These are phyloP conservation scores for Penicillium sp. DNA, from an alignment of 2,329 filamentous ascomycete genomes.

Conservation along the genomic window DNA sequence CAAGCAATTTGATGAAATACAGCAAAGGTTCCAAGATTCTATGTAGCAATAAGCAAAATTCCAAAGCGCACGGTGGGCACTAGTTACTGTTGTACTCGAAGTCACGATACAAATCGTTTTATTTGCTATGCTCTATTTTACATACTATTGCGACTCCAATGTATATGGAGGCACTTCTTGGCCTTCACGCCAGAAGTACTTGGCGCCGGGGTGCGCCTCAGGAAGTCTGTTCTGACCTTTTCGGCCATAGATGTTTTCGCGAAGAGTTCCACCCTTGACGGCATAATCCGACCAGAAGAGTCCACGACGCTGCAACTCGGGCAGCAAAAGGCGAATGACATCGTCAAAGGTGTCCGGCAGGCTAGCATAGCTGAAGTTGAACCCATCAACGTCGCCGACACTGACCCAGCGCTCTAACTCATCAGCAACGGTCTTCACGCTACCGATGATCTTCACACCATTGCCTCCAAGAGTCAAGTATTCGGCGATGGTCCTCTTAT, in stretches of 20 bases:
- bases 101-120: neutral
- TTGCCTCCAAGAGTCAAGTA: conserved; percentile 38
- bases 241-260: conserved; percentile 41
- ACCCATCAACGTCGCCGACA: conserved; percentile 38
- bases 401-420: conserved; percentile 40
- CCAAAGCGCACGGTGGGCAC: too few species aligned
- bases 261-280: conserved; percentile 38
- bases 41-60: too few species aligned
- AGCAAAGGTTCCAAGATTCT: too few species aligned
- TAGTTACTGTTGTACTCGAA: too few species aligned
- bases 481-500: conserved; percentile 38
- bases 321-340: conserved; percentile 34
- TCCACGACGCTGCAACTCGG: conserved; percentile 36
- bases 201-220: conserved; percentile 38
- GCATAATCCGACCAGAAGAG: conserved; percentile 42
- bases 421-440: conserved; percentile 39
- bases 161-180: conserved; percentile 36
- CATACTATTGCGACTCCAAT: conserved; percentile 9
- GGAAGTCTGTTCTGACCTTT: conserved; percentile 33
- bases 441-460: conserved; percentile 39
- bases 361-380: conserved; percentile 38
- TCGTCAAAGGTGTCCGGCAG: conserved; percentile 40
- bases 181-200: conserved; percentile 38
- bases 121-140: neutral
- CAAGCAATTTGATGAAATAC: too few species aligned